Evolutionary conservation across 176 grass and related monocot species (phyloP), one percentile per base, ranked within the genome.

Genomic region (Bothriochloa decipiens): DNA sequence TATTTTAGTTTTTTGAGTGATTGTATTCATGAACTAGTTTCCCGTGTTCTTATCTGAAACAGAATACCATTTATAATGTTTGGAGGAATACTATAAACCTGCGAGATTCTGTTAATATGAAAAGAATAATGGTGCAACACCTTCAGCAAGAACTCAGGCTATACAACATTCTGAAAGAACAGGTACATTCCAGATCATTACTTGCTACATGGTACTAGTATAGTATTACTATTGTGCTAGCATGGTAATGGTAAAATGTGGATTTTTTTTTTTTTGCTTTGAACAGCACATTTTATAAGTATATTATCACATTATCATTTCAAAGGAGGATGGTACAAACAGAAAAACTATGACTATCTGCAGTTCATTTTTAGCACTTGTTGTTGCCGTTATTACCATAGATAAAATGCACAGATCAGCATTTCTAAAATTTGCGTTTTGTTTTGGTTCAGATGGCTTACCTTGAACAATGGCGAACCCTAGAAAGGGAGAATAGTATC

Each of bases 401-500:
- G 3, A 25, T 61, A 22, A 83, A 82, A 79, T 79, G 58, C 12
- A 55, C 55, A 77, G 11, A 36, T 58, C 32, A 75, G 32, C 55
- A 17, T 76, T 41, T 13, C 62, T 82, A 74, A 79, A 74, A 45
- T 74, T 8, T 70, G 6, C 11, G n/a, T 94, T 18, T 87, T 87
- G 63, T 83, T 85, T 70, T 81, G 17, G 46, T 78, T 72, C 87
- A 99, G 97, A 89, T 96, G 84, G 29, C 26, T 25, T 89, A 89
- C 72, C 93, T 99, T 25, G 86, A 96, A 74, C 75, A 91, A 58
- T 99, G 97, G 97, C 83, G 75, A 36, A 46, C 80, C 65, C 76
- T 96, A 27, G 93, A 94, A 81, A 88, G 74, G n/a, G 86, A 96
- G 15, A 92, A 99, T 27, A 87, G 64, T 14, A 75, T 75, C 70